phyloP scores from a whole-genome alignment of 2,329 filamentous ascomycete species.

The Thelonectria rubi region DNA sequence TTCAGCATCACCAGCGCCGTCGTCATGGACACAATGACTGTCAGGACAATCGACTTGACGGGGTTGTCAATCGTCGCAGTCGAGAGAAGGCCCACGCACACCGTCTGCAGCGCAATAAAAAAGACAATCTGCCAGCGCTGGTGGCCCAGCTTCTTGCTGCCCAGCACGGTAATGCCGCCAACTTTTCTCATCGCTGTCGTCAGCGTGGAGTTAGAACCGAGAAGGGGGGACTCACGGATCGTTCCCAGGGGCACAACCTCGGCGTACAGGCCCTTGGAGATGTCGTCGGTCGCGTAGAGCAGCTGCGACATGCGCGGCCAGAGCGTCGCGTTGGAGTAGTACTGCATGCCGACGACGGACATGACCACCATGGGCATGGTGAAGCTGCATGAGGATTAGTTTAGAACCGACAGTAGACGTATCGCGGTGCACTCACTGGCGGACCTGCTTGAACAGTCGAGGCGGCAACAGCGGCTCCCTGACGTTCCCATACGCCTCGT shows the following conservation, averaged over 20 bases:
- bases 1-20: conserved; percentile 23
- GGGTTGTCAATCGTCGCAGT: conserved; percentile 21
- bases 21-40: conserved; percentile 22
- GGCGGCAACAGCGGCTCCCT: conserved; percentile 18
- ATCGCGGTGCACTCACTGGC: conserved; percentile 9
- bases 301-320: conserved; percentile 23
- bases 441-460: conserved; percentile 19
- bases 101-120: conserved; percentile 17
- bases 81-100: conserved; percentile 15
- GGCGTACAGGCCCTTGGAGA: conserved; percentile 19
- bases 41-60: conserved; percentile 20
- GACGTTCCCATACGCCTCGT: conserved; percentile 12
- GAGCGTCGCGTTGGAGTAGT: conserved; percentile 20
- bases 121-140: conserved; percentile 25
- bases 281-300: conserved; percentile 19
- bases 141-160: conserved; percentile 20
- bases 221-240: conserved; percentile 3
- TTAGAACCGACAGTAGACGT: background rate
- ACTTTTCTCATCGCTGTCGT: background rate
- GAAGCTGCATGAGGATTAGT: conserved; percentile 4
- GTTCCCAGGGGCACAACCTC: conserved; percentile 18
- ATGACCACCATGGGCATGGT: conserved; percentile 23
- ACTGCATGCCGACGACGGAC: conserved; percentile 22
- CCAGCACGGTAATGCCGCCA: conserved; percentile 11
- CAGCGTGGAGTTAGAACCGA: too few species aligned